Evolutionary conservation across 148 eudicot species (phyloP), one percentile per base, ranked within the genome.

Genomic region (Dysphania ambrosioides): DNA sequence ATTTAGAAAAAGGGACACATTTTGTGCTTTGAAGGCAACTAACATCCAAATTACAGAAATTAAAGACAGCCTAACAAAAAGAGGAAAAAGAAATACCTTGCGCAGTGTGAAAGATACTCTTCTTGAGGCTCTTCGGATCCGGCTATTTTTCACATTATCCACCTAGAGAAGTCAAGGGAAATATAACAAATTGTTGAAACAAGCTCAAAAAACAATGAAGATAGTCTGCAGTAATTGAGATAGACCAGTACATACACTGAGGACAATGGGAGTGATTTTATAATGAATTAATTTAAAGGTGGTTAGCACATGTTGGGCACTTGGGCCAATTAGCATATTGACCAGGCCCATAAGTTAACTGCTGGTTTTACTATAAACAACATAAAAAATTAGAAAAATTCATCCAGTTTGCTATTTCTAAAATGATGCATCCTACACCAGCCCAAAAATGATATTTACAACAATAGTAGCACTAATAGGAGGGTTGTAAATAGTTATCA

Each of bases 91-190:
- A 55, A 59, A 66, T 79, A 95, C 99, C 97, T 92, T 90, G 47
- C 99, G 97, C 11, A 95, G 76, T 68, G 98, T 95, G 77, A 95
- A 90, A 76, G 99, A 95, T 66, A 92, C 96, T 55, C 99, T 86
- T 86, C 93, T 95, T 32, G 86, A 70, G 66, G 85, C 81, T 80
- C 99, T 86, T 51, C 86, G 86, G 61, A 92, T 80, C 72, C 81
- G 70, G 57, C 57, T 84, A 79, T 86, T 96, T 62, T 88, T 87
- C 78, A 95, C 94, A 9, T 78, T 80, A 77, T 95, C 98, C 67
- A 91, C 77, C 98, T 94, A 85, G 66, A 78, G 72, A 71, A 76
- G 29, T 19, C 49, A 63, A 29, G 27, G 47, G 36, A 71, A 64
- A 18, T 26, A 16, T 53, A 2, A 40, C 38, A 10, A 64, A 49